Evolutionary conservation across 2,329 filamentous ascomycete species (phyloP).

Genomic region (Pestalotiopsis sp.): DNA sequence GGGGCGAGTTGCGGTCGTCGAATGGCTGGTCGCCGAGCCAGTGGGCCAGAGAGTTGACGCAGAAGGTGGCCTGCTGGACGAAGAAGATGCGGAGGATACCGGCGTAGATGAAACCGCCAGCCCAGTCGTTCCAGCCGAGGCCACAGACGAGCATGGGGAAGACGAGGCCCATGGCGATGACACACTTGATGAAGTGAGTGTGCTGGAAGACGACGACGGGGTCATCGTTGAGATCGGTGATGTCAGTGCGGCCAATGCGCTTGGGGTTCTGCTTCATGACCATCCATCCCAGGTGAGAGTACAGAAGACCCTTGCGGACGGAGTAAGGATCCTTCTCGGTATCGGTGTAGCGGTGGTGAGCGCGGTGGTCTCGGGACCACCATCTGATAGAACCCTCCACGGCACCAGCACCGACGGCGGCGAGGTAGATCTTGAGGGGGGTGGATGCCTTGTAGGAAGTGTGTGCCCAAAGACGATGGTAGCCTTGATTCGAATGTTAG

Average conservation of each 20-base stretch:
- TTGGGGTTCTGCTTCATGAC: constrained; percentile 58
- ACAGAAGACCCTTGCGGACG: constrained; percentile 52
- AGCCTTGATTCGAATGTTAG: constrained; percentile 24
- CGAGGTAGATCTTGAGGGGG: constrained; percentile 50
- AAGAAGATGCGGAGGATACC: constrained; percentile 55
- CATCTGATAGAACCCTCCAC: constrained; percentile 52
- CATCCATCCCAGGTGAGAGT: constrained; percentile 55
- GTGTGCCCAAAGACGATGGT: constrained; percentile 44
- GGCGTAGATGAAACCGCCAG: constrained; percentile 52
- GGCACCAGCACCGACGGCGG: constrained; percentile 47
- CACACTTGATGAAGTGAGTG: constrained; percentile 48
- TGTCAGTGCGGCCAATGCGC: constrained; percentile 52
- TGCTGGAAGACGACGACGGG: constrained; percentile 52
- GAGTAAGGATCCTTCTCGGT: constrained; percentile 55
- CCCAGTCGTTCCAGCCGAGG: constrained; percentile 50
- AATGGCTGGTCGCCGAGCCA: constrained; percentile 67
- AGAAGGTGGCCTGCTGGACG: constrained; percentile 56
- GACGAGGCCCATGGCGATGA: constrained; percentile 48
- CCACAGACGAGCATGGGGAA: constrained; percentile 50
- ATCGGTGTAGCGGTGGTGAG: constrained; percentile 55
- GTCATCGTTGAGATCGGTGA: constrained; percentile 53
- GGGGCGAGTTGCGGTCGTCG: constrained; percentile 70
- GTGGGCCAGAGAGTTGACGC: constrained; percentile 55
- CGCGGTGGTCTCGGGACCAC: constrained; percentile 52
- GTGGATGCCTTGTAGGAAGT: constrained; percentile 46